Base-by-base conservation (phyloP, 306 rosid genomes). In the Astragalus membranaceus region DNA sequence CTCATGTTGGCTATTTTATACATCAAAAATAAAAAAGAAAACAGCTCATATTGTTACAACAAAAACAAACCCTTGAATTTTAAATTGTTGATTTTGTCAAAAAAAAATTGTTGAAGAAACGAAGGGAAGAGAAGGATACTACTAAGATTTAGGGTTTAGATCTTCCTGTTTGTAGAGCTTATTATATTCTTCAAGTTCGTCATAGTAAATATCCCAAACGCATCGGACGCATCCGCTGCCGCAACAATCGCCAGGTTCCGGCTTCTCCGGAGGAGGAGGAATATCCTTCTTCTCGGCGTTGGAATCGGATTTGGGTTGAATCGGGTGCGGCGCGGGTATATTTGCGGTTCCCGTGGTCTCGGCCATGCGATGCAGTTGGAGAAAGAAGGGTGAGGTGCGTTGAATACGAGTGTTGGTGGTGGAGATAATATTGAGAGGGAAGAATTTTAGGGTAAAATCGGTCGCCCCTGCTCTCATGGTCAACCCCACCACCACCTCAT, bases 181-280 rank as follows among this genome's bases (percentile, higher is more conserved):
- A 72, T 85, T 62, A 54, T 87, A 90, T 10, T 72, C 86, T 29
- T 94, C 98, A 39, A 94, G 89, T 78, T 94, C 97, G 11, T 94
- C 97, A 35, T 94, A 88, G 74, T 90, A 94, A 0, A 85, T 10
- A 29, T 94, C 97, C 97, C 98, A 94, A 11, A 94, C 92, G 80
- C 98, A 90, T 1, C 90, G 85, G n/a, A 90, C 91, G 77, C 98
- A 94, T 3, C 97, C 97, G 75, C 92, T 90, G 26, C 96, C 96
- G 59, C 98, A 94, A 56, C 96, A 94, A 81, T 90, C 98, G 4
- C 87, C 97, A 4, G 90, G 85, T 47, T 85, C 80, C 20, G 97
- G 98, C 81, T 90, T 93, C 83, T 88, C 92, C 75, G 93, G 97
- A 47, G 95, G 94, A 50, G 85, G 92, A 4, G 85, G 78, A 42